A percentile compares a stretch with the other conserved stretches of the same genome.
Evolutionary conservation across 2,329 filamentous ascomycete species (phyloP).

Genomic region (Tolypocladium guangdongense): DNA sequence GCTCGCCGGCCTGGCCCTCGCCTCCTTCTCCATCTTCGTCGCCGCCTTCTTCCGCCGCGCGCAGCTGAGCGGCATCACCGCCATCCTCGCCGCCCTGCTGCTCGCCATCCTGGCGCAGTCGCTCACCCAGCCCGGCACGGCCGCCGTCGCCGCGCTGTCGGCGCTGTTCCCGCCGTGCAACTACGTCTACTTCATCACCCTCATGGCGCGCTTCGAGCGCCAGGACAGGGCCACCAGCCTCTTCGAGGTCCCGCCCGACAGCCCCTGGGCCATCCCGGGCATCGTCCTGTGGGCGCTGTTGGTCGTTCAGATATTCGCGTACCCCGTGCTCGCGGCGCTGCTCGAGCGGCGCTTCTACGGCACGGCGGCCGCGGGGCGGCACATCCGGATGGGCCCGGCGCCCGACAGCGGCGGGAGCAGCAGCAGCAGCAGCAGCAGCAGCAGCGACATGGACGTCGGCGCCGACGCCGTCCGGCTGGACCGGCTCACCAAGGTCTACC

Average conservation of each 20-base stretch:
- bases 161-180: constrained; percentile 80
- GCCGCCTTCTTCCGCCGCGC: constrained; percentile 78
- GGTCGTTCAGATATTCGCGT: constrained; percentile 65
- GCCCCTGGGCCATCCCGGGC: constrained; percentile 58
- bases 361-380: constrained; percentile 54
- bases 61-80: constrained; percentile 75
- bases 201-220: constrained; percentile 67
- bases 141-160: constrained; percentile 56
- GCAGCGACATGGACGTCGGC: constrained; percentile 6
- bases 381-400: constrained; percentile 27
- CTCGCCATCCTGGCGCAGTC: constrained; percentile 77
- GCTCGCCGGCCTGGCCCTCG: constrained; percentile 63
- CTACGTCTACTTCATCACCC: constrained; percentile 70
- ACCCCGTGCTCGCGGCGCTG: constrained; percentile 62
- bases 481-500: constrained; percentile 69
- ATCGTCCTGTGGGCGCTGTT: constrained; percentile 71
- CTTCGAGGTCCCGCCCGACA: constrained; percentile 47
- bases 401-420: no score
- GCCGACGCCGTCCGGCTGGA: constrained; percentile 56
- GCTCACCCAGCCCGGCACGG: constrained; percentile 49
- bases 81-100: constrained; percentile 61
- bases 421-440: background rate
- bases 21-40: constrained; percentile 71
- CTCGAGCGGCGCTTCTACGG: constrained; percentile 69
- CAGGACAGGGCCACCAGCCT: constrained; percentile 50